These are phyloP conservation scores for Naganishia randhawae DNA, from an alignment of 768 basidiomycete genomes.

Conservation along the genomic window DNA sequence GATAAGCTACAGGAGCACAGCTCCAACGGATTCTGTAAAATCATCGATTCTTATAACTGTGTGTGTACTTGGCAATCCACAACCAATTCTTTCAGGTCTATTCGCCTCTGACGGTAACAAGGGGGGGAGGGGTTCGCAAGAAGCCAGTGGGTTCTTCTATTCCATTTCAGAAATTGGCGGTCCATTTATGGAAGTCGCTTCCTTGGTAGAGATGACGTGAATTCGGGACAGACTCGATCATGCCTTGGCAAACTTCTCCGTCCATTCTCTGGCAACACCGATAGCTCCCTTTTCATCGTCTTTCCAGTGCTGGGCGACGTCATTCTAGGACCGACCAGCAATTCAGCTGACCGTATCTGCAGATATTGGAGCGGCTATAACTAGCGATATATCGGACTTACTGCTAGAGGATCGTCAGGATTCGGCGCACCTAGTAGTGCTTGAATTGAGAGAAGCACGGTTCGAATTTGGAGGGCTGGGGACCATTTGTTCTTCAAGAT, in stretches of 20 bases:
- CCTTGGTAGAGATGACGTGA: not conserved
- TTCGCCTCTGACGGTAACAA: not conserved
- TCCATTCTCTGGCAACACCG: slow-evolving; percentile 91
- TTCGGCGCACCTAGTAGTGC: slow-evolving; percentile 95
- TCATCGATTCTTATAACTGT: not conserved
- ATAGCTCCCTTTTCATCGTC: slow-evolving; percentile 92
- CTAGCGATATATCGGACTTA: not conserved
- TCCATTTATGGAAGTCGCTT: not conserved
- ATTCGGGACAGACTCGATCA: not conserved
- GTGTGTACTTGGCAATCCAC: not conserved
- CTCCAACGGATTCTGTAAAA: not conserved
- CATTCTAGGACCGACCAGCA: slow-evolving; percentile 36
- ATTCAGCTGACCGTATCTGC: not conserved
- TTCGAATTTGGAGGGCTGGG: slow-evolving; percentile 95
- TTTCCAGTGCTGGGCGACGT: slow-evolving; percentile 91
- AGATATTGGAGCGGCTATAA: too few species aligned
- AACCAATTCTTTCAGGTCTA: not conserved
- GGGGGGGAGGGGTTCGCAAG: not conserved
- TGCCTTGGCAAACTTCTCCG: slow-evolving; percentile 69
- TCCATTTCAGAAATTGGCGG: not conserved
- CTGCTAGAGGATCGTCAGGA: slow-evolving; percentile 56
- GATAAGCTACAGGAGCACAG: not conserved
- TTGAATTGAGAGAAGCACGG: slow-evolving; percentile 92
- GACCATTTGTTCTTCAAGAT: slow-evolving; percentile 99
- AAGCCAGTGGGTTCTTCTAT: not conserved